Evolutionary conservation across 2,329 filamentous ascomycete genomes (phyloP).

Genomic region (Hymenoscyphus fraxineus): DNA sequence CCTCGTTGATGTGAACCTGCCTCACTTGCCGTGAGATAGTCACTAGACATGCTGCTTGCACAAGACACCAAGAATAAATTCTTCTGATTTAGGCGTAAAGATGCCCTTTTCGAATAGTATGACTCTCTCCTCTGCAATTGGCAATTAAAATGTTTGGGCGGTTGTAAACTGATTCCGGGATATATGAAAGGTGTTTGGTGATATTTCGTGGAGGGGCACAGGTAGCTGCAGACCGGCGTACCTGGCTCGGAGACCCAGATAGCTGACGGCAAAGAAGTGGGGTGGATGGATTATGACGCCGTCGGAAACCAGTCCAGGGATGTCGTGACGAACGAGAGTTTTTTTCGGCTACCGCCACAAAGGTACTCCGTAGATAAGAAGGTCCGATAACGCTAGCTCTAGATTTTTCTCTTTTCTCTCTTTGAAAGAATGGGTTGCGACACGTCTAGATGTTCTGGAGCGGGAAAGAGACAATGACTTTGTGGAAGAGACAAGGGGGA

Average conservation of each 20-base stretch:
- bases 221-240: not conserved
- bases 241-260: not conserved
- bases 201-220: not conserved
- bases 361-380: not conserved
- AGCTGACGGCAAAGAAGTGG: not conserved
- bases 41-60: conserved; percentile 22
- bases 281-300: not conserved
- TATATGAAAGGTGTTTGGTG: not conserved
- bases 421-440: not conserved
- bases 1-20: conserved; percentile 6
- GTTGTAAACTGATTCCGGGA: not conserved
- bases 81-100: not conserved
- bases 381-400: not conserved
- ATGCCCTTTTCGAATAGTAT: not conserved
- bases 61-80: not conserved
- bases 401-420: not conserved
- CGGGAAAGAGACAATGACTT: not conserved
- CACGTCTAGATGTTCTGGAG: not conserved
- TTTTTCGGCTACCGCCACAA: not conserved
- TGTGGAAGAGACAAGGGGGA: not conserved
- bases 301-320: not conserved
- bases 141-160: not conserved
- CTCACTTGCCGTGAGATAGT: conserved; percentile 24
- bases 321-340: not conserved
- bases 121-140: not conserved